A percentile compares a stretch with the other conserved stretches of the same genome.
Conservation (phyloP, 2,329 filamentous ascomycete species). For the Pyrenochaeta sp. region DNA sequence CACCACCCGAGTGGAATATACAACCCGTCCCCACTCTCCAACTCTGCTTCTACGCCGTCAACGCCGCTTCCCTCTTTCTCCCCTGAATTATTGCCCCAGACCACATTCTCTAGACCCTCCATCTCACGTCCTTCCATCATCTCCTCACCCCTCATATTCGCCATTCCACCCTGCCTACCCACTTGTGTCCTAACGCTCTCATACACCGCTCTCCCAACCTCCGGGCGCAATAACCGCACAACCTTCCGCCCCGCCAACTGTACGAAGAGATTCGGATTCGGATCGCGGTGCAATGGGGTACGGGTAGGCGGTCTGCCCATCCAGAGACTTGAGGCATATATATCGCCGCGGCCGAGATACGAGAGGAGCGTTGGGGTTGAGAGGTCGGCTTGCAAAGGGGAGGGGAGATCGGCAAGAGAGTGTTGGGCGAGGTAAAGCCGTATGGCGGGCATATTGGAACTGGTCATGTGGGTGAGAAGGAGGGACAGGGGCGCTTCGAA, state of each 20-base stretch:
- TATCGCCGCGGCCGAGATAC: slow-evolving; percentile 74
- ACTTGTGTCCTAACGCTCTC: slow-evolving; percentile 48
- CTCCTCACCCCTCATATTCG: slow-evolving; percentile 75
- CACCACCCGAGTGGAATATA: slow-evolving; percentile 88
- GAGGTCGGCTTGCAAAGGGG: slow-evolving; percentile 68
- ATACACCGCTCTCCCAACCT: slow-evolving; percentile 71
- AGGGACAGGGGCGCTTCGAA: slow-evolving; percentile 70
- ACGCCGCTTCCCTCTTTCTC: slow-evolving; percentile 13
- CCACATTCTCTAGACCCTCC: slow-evolving; percentile 68
- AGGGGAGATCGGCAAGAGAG: slow-evolving; percentile 73
- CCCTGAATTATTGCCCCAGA: slow-evolving; percentile 68
- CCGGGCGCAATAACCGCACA: slow-evolving; percentile 75
- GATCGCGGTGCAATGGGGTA: slow-evolving; percentile 90
- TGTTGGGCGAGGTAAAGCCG: slow-evolving; percentile 89
- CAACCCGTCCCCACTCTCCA: slow-evolving; percentile 73
- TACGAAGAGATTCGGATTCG: slow-evolving; percentile 91
- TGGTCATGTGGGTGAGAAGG: slow-evolving; percentile 65
- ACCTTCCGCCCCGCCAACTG: slow-evolving; percentile 79
- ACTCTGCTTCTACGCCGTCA: slow-evolving; percentile 47
- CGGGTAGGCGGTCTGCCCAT: slow-evolving; percentile 86
- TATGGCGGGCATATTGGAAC: slow-evolving; percentile 37
- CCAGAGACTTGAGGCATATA: slow-evolving; percentile 91
- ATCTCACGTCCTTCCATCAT: slow-evolving; percentile 90
- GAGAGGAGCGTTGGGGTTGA: slow-evolving; percentile 71
- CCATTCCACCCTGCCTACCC: slow-evolving; percentile 56